Evolutionary conservation across 495 filamentous ascomycete species (phyloP), one percentile per base, ranked within the genome.

Genomic region (Hypoxylon trugodes): DNA sequence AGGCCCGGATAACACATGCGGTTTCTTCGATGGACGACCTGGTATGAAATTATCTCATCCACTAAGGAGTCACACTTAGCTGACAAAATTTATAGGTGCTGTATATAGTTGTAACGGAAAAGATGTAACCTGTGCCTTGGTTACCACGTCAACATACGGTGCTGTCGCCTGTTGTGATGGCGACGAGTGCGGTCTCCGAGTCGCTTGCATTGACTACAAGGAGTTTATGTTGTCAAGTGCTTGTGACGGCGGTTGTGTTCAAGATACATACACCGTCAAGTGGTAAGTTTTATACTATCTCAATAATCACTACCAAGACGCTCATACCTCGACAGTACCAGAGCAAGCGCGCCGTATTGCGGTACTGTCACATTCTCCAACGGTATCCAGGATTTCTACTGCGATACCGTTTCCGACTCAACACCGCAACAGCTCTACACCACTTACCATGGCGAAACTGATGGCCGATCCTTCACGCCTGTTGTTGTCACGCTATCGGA

Each of bases 1-100:
- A 35, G 79, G 74, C 10, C 76, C 78, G 6, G 80, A 84, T 55
- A 79, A 79, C 64, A 79, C 75, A 0, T 84, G 81, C 54, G 81
- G 81, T 60, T 84, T 70, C 52, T 55, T 83, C 18, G 59, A 63
- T 28, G 79, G 73, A 19, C 69, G 66, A 42, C 46, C 68, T 19
- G 73, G 77, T 73, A 60, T 46, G 38, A 36, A 15, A 33, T 15
- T n/a, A 28, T 50, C 41, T 4, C 9, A 12, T 24, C 3, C n/a
- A 12, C 7, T 24, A 12, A 42, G 15, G 19, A 53, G 21, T n/a
- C 15, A 12, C 13, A 6, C 30, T 15, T 37, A 66, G 47, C 36
- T 59, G n/a, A 61, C 32, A 5, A 19, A 16, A 4, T 10, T 7
- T 3, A 45, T 15, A 78, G 76, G 55, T 13, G 77, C 74, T 7